A percentile compares a stretch with the other conserved stretches of the same genome.
Evolutionary conservation across 1,139 yeast species (phyloP).

Genomic region (Debaryomyces fabryi): DNA sequence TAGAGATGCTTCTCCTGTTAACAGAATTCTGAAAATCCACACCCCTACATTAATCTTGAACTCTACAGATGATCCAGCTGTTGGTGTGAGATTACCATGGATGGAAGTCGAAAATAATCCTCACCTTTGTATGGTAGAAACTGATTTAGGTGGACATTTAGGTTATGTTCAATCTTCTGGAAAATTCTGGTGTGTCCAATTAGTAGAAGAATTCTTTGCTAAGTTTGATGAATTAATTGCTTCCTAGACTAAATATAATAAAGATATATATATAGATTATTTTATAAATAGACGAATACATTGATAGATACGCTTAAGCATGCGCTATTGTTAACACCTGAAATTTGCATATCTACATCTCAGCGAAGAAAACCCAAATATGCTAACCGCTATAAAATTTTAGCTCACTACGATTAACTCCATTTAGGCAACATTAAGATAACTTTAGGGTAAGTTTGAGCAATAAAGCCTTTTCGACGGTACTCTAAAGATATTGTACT

Average conservation of each 20-base stretch:
- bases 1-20: conserved; percentile 64
- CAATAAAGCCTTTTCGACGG: neutral
- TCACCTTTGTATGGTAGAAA: conserved; percentile 38
- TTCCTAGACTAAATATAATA: neutral
- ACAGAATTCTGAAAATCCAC: conserved; percentile 54
- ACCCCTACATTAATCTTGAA: conserved; percentile 72
- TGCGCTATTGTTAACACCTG: neutral
- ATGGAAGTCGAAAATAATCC: conserved; percentile 33
- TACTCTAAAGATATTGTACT: neutral
- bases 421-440: neutral
- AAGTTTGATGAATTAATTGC: conserved; percentile 40
- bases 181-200: conserved; percentile 73
- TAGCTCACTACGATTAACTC: neutral
- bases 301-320: neutral
- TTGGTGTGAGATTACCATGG: conserved; percentile 49
- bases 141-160: conserved; percentile 62
- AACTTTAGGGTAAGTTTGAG: neutral
- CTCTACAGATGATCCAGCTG: conserved; percentile 84
- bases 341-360: neutral
- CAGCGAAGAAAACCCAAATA: neutral
- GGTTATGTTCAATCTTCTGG: conserved; percentile 61
- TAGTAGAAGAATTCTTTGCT: conserved; percentile 62
- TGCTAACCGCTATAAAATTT: neutral
- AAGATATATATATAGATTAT: neutral
- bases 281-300: neutral